Conservation (phyloP, 2,329 filamentous ascomycete species). For the Colletotrichum sp. region DNA sequence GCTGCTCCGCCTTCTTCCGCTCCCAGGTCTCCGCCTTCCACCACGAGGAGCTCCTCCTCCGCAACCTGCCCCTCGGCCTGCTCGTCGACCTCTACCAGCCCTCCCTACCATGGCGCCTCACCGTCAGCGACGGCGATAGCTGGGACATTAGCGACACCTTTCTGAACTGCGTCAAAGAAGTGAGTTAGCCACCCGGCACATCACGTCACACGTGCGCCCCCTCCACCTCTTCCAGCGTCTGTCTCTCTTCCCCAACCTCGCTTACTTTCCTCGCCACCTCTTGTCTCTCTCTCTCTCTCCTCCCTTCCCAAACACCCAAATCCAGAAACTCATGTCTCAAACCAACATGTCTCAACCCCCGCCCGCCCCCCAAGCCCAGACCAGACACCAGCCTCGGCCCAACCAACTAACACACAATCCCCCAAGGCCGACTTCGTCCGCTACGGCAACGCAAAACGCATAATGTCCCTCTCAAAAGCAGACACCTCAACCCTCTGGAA, state of each 20-base stretch:
- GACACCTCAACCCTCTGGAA: slow-evolving; percentile 86
- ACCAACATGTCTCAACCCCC: not conserved
- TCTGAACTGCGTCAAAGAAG: slow-evolving; percentile 69
- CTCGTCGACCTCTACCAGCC: slow-evolving; percentile 64
- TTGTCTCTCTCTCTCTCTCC: not conserved
- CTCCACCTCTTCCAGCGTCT: not conserved
- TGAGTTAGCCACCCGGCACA: slow-evolving; percentile 29
- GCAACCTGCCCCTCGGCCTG: slow-evolving; percentile 58
- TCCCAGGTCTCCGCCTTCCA: slow-evolving; percentile 63
- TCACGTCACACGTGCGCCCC: not conserved
- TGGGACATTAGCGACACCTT: slow-evolving; percentile 70
- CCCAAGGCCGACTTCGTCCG: slow-evolving; percentile 78
- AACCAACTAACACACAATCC: not conserved
- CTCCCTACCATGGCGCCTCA: slow-evolving; percentile 58
- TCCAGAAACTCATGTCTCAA: not conserved
- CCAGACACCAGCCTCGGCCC: not conserved
- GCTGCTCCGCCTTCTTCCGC: slow-evolving; percentile 58
- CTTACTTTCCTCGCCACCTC: not conserved
- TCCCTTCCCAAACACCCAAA: not conserved
- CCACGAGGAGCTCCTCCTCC: slow-evolving; percentile 58
- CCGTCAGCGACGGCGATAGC: slow-evolving; percentile 57
- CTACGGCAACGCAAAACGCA: slow-evolving; percentile 86
- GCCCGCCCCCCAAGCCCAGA: not conserved
- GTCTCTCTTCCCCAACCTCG: not conserved
- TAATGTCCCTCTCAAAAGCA: slow-evolving; percentile 86